These are phyloP conservation scores for Microascus cirrosus DNA, from an alignment of 2,329 filamentous ascomycete species.

Conservation along the genomic window DNA sequence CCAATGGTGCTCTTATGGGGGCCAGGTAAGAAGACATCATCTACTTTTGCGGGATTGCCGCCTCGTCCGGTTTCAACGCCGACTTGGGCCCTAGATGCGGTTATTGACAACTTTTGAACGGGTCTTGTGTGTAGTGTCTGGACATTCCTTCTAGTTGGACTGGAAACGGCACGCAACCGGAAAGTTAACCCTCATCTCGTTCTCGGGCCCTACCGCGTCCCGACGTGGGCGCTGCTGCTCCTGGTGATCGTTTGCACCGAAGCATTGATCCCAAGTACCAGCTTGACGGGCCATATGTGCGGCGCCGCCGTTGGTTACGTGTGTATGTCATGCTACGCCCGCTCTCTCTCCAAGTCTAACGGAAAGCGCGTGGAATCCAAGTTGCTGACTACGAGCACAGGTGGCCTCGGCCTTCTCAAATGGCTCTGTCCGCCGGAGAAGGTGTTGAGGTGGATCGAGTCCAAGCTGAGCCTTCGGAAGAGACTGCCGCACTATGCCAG, in stretches of 20 bases:
- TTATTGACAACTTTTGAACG: background rate
- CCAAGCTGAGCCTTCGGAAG: slow-evolving; percentile 73
- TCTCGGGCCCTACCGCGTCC: slow-evolving; percentile 55
- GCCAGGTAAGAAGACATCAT: slow-evolving; percentile 52
- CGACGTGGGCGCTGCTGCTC: slow-evolving; percentile 80
- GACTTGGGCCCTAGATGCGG: background rate
- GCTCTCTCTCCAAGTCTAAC: background rate
- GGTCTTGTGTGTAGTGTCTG: slow-evolving; percentile 52
- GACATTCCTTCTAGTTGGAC: slow-evolving; percentile 79
- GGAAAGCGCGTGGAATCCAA: background rate
- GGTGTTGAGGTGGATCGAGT: slow-evolving; percentile 78
- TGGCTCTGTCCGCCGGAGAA: slow-evolving; percentile 84
- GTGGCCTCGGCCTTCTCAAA: slow-evolving; percentile 79
- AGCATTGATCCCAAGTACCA: slow-evolving; percentile 69
- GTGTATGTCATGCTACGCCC: slow-evolving; percentile 43
- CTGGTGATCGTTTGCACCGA: slow-evolving; percentile 51
- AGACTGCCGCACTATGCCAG: slow-evolving; percentile 86
- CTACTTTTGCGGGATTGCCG: background rate
- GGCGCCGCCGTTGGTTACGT: slow-evolving; percentile 77
- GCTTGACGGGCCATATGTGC: slow-evolving; percentile 76
- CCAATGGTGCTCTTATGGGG: slow-evolving; percentile 67
- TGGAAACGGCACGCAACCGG: slow-evolving; percentile 79
- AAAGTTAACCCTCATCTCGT: slow-evolving; percentile 69
- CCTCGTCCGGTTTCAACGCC: background rate
- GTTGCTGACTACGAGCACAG: slow-evolving; percentile 26